A percentile compares a stretch with the other conserved stretches of the same genome.
phyloP scores from a whole-genome alignment of 1,139 yeast genomes.

The Sugiyamaella pinicola region DNA sequence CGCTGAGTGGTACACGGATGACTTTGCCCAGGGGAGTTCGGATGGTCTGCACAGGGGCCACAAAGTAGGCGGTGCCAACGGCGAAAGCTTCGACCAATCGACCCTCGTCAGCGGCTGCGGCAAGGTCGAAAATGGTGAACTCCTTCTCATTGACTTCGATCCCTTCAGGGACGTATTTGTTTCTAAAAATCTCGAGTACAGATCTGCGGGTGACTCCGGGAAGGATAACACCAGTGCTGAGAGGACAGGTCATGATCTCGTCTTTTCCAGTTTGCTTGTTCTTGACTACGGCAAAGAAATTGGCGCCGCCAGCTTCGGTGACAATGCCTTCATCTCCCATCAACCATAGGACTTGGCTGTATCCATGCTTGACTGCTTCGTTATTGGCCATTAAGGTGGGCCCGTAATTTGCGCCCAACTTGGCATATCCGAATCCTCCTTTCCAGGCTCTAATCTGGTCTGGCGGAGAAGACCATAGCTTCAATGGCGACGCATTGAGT shows the following conservation, averaged over 20 bases:
- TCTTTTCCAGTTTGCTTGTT: conserved; percentile 41
- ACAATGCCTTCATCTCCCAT: conserved; percentile 46
- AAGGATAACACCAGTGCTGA: conserved; percentile 47
- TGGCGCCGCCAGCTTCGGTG: conserved; percentile 53
- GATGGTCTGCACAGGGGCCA: conserved; percentile 46
- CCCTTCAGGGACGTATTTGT: conserved; percentile 36
- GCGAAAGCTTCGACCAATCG: conserved; percentile 50
- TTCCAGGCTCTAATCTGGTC: conserved; percentile 51
- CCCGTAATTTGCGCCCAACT: conserved; percentile 52
- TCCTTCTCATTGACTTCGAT: conserved; percentile 45
- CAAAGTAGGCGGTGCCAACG: conserved; percentile 50
- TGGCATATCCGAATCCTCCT: conserved; percentile 50
- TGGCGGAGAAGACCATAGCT: conserved; percentile 44
- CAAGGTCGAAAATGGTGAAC: conserved; percentile 46
- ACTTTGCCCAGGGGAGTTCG: conserved; percentile 44
- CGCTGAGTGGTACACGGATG: conserved; percentile 42
- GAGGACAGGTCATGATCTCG: conserved; percentile 50
- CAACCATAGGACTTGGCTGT: conserved; percentile 50
- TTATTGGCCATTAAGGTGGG: conserved; percentile 47
- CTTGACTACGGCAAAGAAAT: conserved; percentile 48
- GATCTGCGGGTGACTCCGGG: conserved; percentile 51
- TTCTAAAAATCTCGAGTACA: conserved; percentile 44
- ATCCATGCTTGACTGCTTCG: conserved; percentile 46
- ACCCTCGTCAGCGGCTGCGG: conserved; percentile 44
- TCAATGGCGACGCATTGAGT: conserved; percentile 41